A percentile compares a stretch with the other conserved stretches of the same genome.
These are phyloP conservation scores for Blastobotrys proliferans DNA, from an alignment of 1,139 yeast genomes.

Conservation along the genomic window DNA sequence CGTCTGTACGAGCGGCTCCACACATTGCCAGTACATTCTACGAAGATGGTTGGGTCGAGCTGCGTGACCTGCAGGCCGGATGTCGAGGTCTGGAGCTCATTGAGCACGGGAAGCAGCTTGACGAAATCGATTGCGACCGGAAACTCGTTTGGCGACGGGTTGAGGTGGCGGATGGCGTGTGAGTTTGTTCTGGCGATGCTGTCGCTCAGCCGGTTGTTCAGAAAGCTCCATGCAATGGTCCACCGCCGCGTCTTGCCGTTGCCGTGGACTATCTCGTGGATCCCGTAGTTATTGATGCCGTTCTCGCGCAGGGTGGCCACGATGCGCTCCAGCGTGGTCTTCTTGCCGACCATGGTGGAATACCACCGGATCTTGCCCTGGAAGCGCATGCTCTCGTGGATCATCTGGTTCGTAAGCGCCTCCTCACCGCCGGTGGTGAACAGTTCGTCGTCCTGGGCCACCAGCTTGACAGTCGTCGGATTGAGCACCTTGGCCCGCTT, in stretches of 20 bases:
- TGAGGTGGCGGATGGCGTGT: slow-evolving; percentile 7
- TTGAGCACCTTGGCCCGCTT: slow-evolving; percentile 15
- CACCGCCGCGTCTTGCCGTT: slow-evolving; percentile 39
- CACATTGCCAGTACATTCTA: slow-evolving; percentile 26
- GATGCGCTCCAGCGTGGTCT: slow-evolving; percentile 29
- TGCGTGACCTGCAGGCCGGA: slow-evolving; percentile 4
- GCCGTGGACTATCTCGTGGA: slow-evolving; percentile 31
- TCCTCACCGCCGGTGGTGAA: slow-evolving; percentile 43
- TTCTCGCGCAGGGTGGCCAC: slow-evolving; percentile 22
- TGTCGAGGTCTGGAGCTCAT: too few species aligned
- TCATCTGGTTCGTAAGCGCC: slow-evolving; percentile 35
- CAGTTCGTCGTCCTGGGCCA: slow-evolving; percentile 35
- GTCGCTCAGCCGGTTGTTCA: slow-evolving; percentile 16
- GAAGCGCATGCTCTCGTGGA: slow-evolving; percentile 30
- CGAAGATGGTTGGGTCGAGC: slow-evolving; percentile 2
- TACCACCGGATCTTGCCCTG: slow-evolving; percentile 33
- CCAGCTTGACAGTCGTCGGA: slow-evolving; percentile 22
- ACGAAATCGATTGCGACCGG: not conserved
- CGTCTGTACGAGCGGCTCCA: slow-evolving; percentile 37
- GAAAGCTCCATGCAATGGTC: slow-evolving; percentile 42
- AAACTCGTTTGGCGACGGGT: slow-evolving; percentile 8
- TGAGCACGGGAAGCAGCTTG: not conserved
- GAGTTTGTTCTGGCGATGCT: slow-evolving; percentile 9
- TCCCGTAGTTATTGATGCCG: slow-evolving; percentile 30
- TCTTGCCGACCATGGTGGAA: slow-evolving; percentile 40